A percentile compares a stretch with the other conserved stretches of the same genome.
Conservation (phyloP, 345 rosid genomes). For the Barbarea vulgaris region DNA sequence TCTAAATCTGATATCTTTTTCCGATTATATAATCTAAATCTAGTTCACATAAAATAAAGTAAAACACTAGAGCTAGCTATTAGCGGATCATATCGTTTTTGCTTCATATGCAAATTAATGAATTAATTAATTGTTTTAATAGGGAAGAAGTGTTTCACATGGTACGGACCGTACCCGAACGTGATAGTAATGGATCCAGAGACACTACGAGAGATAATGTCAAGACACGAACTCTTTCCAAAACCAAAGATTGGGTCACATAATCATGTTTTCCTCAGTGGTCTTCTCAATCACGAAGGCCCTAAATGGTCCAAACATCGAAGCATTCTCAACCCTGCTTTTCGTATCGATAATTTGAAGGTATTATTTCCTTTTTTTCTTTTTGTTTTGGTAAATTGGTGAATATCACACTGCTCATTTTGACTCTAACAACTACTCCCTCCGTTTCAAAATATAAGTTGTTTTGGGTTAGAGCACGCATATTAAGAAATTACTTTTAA, state of each 20-base stretch:
- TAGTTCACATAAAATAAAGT: neutral
- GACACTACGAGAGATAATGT: constrained; percentile 43
- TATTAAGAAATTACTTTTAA: no score
- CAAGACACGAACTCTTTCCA: constrained; percentile 44
- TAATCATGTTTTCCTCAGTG: constrained; percentile 40
- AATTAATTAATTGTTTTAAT: neutral
- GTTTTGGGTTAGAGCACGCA: no score
- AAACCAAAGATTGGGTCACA: constrained; percentile 43
- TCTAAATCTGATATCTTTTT: constrained; percentile 27
- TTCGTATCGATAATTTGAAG: constrained; percentile 55
- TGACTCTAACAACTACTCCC: constrained; percentile 8
- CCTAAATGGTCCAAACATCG: constrained; percentile 60
- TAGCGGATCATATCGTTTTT: constrained; percentile 1
- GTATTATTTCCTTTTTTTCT: constrained; percentile 19
- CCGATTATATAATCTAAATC: constrained; percentile 8
- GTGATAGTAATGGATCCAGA: constrained; percentile 51
- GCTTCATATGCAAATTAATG: constrained; percentile 11
- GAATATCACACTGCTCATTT: constrained; percentile 32
- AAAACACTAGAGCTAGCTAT: neutral
- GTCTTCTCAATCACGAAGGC: constrained; percentile 50
- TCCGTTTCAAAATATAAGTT: no score
- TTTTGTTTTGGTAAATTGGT: neutral
- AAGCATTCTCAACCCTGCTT: constrained; percentile 57
- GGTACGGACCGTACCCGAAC: constrained; percentile 50
- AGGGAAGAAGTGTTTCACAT: constrained; percentile 51